phyloP scores from a whole-genome alignment of 768 basidiomycete species.

The Mycena rosella region DNA sequence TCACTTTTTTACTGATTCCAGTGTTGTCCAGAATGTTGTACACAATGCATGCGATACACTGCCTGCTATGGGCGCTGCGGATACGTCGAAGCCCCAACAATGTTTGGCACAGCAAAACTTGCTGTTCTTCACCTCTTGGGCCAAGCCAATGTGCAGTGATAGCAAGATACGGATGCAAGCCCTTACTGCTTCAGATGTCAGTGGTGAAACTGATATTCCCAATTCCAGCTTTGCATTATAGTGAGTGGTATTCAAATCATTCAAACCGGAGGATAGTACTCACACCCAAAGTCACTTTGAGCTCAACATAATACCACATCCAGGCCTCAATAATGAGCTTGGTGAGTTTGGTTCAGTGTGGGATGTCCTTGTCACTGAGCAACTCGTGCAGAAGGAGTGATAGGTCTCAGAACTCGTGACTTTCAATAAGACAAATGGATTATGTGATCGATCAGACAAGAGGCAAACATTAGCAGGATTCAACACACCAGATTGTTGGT shows the following conservation, averaged over 20 bases:
- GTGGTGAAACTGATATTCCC: slow-evolving; percentile 28
- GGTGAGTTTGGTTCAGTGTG: slow-evolving; percentile 5
- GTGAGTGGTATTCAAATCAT: background rate
- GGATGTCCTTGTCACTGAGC: slow-evolving; percentile 1
- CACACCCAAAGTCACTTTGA: background rate
- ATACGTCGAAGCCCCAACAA: slow-evolving; percentile 18
- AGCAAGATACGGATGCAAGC: no score
- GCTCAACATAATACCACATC: slow-evolving; percentile 11
- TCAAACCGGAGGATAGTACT: background rate
- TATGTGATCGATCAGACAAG: slow-evolving; percentile 5
- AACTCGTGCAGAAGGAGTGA: slow-evolving; percentile 3
- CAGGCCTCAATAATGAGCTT: slow-evolving; percentile 9
- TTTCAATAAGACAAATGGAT: slow-evolving; percentile 4
- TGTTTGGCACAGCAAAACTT: slow-evolving; percentile 16
- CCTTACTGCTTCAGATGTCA: no score
- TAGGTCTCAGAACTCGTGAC: slow-evolving; percentile 4
- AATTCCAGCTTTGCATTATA: slow-evolving; percentile 15
- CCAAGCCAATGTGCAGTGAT: background rate
- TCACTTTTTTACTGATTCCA: background rate
- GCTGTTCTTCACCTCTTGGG: slow-evolving; percentile 12
- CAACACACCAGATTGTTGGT: slow-evolving; percentile 2
- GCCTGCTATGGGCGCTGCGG: slow-evolving; percentile 16
- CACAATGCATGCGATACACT: background rate
- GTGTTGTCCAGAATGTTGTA: background rate
- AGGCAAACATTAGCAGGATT: background rate